Conservation (phyloP, 140 eudicot genomes). For the Cichorium intybus region DNA sequence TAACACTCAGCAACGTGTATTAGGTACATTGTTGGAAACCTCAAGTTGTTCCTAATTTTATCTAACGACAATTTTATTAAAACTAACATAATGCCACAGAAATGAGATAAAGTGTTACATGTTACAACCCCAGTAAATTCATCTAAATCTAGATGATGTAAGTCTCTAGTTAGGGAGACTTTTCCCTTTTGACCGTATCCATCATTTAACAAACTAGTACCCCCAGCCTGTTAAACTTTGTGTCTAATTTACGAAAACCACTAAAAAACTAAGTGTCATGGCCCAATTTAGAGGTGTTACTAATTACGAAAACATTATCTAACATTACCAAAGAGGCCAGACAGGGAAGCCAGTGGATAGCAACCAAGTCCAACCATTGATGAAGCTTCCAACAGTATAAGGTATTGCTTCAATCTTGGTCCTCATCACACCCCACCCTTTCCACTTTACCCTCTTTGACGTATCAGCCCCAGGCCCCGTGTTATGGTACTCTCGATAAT, state of each 20-base stretch:
- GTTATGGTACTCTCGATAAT: slow-evolving; percentile 28
- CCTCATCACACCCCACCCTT: slow-evolving; percentile 20
- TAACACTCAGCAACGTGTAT: no score
- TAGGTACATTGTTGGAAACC: no score
- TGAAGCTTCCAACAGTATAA: slow-evolving; percentile 14
- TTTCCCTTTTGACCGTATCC: no score
- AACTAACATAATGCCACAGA: no score
- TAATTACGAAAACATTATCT: neutral
- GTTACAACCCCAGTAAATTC: no score
- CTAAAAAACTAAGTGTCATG: neutral
- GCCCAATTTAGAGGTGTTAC: neutral
- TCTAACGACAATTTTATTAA: no score
- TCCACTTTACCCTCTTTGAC: slow-evolving; percentile 29
- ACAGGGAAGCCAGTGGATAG: slow-evolving; percentile 21
- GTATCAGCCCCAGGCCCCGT: slow-evolving; percentile 29
- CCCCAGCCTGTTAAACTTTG: neutral
- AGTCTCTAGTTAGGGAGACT: no score
- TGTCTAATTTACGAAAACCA: neutral
- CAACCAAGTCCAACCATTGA: slow-evolving; percentile 29
- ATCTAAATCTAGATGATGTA: no score
- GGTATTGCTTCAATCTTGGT: slow-evolving; percentile 8
- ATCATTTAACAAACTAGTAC: no score
- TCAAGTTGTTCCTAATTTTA: no score
- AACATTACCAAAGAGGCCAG: neutral
- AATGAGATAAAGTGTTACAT: no score